A percentile compares a stretch with the other conserved stretches of the same genome.
phyloP scores from a whole-genome alignment of 495 filamentous ascomycete species.

The Tuber calosporum region DNA sequence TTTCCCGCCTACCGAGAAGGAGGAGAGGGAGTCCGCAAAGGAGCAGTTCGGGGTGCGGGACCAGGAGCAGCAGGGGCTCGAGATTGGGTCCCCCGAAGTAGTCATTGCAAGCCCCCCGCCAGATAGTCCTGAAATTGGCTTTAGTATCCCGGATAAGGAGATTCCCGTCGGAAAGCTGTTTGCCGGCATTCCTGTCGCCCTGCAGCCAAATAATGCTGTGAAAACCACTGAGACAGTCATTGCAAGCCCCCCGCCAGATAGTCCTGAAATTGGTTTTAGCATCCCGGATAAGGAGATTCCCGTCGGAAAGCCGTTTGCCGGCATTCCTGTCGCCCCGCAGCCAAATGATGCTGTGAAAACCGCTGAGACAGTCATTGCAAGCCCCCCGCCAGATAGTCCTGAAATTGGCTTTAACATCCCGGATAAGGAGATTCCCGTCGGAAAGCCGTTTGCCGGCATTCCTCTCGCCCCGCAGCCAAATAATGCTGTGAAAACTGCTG shows the following conservation, averaged over 20 bases:
- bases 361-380: not conserved
- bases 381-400: not conserved
- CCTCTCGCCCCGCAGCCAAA: constrained; percentile 23
- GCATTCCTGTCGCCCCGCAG: constrained; percentile 20
- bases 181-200: constrained; percentile 17
- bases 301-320: constrained; percentile 18
- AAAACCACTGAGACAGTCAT: constrained; percentile 6
- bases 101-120: not conserved
- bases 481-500: constrained; percentile 19
- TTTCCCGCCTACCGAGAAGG: not conserved
- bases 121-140: not conserved
- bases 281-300: not conserved
- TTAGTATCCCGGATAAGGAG: not conserved
- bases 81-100: not conserved
- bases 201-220: constrained; percentile 19
- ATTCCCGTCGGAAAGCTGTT: constrained; percentile 20
- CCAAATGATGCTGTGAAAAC: constrained; percentile 21
- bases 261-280: not conserved
- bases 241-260: not conserved
- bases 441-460: constrained; percentile 18
- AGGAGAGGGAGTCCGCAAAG: not conserved
- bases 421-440: constrained; percentile 9
- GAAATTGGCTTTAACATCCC: not conserved
- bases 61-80: not conserved
- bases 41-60: not conserved